Evolutionary conservation across 164 flowering plant genomes (phyloP), one percentile per base, ranked within the genome.

Genomic region (Macadamia tetraphylla): DNA sequence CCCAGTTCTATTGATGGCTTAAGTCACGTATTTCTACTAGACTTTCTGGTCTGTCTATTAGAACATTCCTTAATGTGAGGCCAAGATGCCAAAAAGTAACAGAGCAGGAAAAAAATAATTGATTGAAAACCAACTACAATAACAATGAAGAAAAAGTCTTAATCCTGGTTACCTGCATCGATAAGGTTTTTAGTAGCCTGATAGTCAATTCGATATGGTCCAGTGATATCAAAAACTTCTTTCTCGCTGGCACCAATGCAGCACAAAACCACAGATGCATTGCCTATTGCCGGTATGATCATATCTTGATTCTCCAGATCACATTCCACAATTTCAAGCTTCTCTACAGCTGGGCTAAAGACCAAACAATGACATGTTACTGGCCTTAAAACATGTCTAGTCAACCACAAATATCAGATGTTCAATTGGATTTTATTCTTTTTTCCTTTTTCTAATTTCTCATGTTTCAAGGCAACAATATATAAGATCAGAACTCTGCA

Each of bases 221-320:
- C 98, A 31, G 95, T 88, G 57, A 94, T 61, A 75, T 94, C 98
- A 72, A 87, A 86, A 57, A 90, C 67, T 68, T 94, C 98, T 82
- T 94, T 94, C 80, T 94, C 98, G 61, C 98, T 90, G 59, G 98
- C 98, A 71, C 98, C 98, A 73, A 94, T 91, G 87, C 97, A 90
- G 81, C 97, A 94, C 70, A 92, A 68, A 71, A 94, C 89, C 62
- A 85, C 78, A 32, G 97, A 88, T 40, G 97, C 89, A 68, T 82
- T 87, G 49, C 90, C 90, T 43, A 94, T 66, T 14, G 92, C 97
- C 10, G 88, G 79, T 63, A 64, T 79, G 67, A 94, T 90, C 71
- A 70, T 81, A 67, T 82, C 81, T 46, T 30, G 76, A 72, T 80
- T 83, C 85, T 88, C 98, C 84, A 94, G 82, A 73, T 92, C 98